A percentile compares a stretch with the other conserved stretches of the same genome.
These are phyloP conservation scores for Solanum lycopersicoides DNA, from an alignment of 257 asterid species.

Conservation along the genomic window DNA sequence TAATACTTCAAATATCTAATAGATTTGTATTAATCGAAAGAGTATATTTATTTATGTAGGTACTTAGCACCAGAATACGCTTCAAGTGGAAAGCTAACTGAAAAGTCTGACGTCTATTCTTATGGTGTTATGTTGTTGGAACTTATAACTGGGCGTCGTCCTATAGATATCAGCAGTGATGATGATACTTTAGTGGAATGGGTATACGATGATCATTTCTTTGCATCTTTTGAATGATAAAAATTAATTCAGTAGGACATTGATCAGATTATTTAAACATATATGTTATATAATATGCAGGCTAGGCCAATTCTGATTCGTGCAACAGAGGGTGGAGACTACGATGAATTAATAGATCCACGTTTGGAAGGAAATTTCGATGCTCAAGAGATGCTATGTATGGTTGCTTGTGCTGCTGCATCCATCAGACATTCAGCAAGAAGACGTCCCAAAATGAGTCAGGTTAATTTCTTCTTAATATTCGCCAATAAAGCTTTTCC, in stretches of 20 bases:
- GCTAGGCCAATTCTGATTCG: slow-evolving; percentile 57
- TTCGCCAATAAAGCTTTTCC: not conserved
- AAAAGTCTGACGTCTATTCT: slow-evolving; percentile 86
- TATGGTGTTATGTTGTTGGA: slow-evolving; percentile 79
- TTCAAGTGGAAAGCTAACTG: slow-evolving; percentile 80
- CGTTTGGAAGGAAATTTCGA: slow-evolving; percentile 44
- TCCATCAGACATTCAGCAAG: slow-evolving; percentile 70
- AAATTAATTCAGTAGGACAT: not conserved
- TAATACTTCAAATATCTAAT: not conserved
- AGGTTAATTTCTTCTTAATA: slow-evolving; percentile 22
- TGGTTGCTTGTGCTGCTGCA: slow-evolving; percentile 72
- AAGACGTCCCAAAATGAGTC: slow-evolving; percentile 92
- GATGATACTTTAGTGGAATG: slow-evolving; percentile 81
- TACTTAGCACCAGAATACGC: slow-evolving; percentile 94
- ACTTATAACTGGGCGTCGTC: slow-evolving; percentile 70
- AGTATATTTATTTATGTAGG: slow-evolving; percentile 14
- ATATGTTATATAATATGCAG: slow-evolving; percentile 9
- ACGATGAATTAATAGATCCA: slow-evolving; percentile 66
- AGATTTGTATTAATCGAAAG: not conserved
- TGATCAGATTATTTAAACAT: not conserved
- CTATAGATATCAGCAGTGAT: slow-evolving; percentile 41
- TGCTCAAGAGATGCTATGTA: slow-evolving; percentile 57
- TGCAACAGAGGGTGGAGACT: slow-evolving; percentile 50
- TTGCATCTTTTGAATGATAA: not conserved
- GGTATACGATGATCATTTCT: slow-evolving; percentile 24